Evolutionary conservation across 805 yeast genomes (phyloP), one percentile per base, ranked within the genome.

Genomic region (Lipomyces orientalis): DNA sequence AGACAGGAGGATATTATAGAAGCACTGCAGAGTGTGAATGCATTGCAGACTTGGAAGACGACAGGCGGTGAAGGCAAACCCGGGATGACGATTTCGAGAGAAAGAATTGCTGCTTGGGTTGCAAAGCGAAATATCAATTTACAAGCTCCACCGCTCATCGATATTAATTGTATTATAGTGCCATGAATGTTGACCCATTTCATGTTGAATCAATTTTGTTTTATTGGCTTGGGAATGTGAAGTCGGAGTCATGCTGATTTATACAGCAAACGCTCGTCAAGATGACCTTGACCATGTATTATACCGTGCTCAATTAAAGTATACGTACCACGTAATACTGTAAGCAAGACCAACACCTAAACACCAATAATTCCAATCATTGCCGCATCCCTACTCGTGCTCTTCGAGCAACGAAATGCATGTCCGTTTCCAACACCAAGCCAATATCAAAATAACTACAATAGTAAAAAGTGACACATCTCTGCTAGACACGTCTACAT

Each of bases 1-100:
- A 76, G 74, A 10, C 76, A 73, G 12, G 73, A 69, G 12, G 83
- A 81, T 57, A 71, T 79, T n/a, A 70, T 74, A 12, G 72, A 73
- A 12, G 76, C 79, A 0, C 67, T 80, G 57, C 66, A 70, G 34
- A 58, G 66, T 43, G 75, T 79, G 73, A 67, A 69, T 10, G 82
- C 80, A 1, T 31, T 71, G 14, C 58, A 49, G 39, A 49, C 51
- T 16, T 10, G 35, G 33, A 54, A 35, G 31, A 7, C 29, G 37
- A 14, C 46, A 2, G 43, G n/a, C 29, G n/a, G 19, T 7, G 60
- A 49, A 10, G 25, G 60, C 4, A 22, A 34, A 29, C 33, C 35
- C 7, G 14, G 14, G 14, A 59, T 54, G 52, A 29, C 46, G 56
- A 55, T 68, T 6, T 65, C 64, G 2, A 39, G 37, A n/a, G 52